Percentiles rank a stretch among this genome's conserved stretches.
Evolutionary conservation across 1,139 yeast species (phyloP).

Genomic region (Debaryomyces subglobosus): DNA sequence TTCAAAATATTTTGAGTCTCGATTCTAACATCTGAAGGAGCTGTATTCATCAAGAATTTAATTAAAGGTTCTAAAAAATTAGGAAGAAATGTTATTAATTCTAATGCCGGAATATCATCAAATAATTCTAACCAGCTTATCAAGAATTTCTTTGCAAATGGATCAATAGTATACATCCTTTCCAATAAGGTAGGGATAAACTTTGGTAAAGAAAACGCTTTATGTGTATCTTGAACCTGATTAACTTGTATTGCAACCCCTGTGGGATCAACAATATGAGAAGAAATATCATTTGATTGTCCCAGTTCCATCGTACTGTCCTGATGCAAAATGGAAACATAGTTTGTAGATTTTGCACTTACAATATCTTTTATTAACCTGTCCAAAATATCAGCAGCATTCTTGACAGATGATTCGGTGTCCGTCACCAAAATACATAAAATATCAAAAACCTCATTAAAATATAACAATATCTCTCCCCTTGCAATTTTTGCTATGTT

Average conservation of each 20-base stretch:
- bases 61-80: constrained; percentile 86
- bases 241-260: constrained; percentile 63
- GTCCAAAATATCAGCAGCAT: constrained; percentile 94
- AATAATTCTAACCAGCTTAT: constrained; percentile 91
- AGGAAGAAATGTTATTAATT: constrained; percentile 83
- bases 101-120: constrained; percentile 91
- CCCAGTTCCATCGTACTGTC: constrained; percentile 42
- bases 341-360: constrained; percentile 90
- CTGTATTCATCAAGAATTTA: constrained; percentile 72
- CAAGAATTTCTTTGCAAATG: constrained; percentile 87
- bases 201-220: constrained; percentile 83
- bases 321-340: constrained; percentile 76
- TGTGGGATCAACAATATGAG: constrained; percentile 52
- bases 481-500: constrained; percentile 96
- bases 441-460: constrained; percentile 94
- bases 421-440: constrained; percentile 90
- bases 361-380: constrained; percentile 91
- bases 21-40: constrained; percentile 85
- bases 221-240: constrained; percentile 61
- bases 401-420: constrained; percentile 87
- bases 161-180: constrained; percentile 88
- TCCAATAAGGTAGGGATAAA: constrained; percentile 91
- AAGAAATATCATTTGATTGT: constrained; percentile 36
- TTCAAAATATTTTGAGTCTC: constrained; percentile 82
- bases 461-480: constrained; percentile 88